Evolutionary conservation across 495 filamentous ascomycete genomes (phyloP).

Genomic region (Podospora pseudoanserina): DNA sequence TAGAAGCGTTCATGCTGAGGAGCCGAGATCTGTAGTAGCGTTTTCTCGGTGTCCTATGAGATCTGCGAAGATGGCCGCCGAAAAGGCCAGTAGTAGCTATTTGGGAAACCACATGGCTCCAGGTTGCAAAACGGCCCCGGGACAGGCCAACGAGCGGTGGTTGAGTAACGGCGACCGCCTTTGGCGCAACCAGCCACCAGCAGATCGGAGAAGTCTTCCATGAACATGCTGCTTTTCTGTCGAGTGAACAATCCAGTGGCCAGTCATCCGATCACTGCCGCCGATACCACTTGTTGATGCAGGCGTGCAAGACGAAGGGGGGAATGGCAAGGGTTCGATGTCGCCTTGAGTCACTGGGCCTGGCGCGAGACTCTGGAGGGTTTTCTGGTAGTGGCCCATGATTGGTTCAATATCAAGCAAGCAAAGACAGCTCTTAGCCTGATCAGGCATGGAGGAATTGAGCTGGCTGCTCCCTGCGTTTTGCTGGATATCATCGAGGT

Average conservation of each 20-base stretch:
- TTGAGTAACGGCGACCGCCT: background rate
- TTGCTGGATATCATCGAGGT: background rate
- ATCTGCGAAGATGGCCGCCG: background rate
- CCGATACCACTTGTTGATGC: constrained; percentile 17
- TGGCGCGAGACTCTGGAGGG: background rate
- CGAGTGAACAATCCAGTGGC: background rate
- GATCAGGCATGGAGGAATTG: constrained; percentile 22
- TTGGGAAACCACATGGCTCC: background rate
- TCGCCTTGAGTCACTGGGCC: constrained; percentile 24
- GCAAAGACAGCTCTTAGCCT: constrained; percentile 26
- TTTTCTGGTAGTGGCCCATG: constrained; percentile 9
- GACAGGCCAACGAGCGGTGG: background rate
- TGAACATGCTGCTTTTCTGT: background rate
- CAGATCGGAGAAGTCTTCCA: too few relatives aligned
- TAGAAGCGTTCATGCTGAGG: background rate
- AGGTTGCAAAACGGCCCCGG: background rate
- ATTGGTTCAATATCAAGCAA: constrained; percentile 25
- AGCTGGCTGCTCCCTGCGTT: constrained; percentile 23
- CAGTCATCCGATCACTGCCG: constrained; percentile 7
- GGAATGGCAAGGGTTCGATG: constrained; percentile 16
- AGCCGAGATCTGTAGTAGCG: background rate
- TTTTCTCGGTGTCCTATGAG: background rate
- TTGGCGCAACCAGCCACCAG: background rate
- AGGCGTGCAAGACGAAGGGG: constrained; percentile 19
- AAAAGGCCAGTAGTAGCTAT: background rate